Percentiles rank a stretch among this genome's conserved stretches.
These are phyloP conservation scores for Bryopsis sp. DNA, from an alignment of 139 green algal genomes.

Conservation along the genomic window DNA sequence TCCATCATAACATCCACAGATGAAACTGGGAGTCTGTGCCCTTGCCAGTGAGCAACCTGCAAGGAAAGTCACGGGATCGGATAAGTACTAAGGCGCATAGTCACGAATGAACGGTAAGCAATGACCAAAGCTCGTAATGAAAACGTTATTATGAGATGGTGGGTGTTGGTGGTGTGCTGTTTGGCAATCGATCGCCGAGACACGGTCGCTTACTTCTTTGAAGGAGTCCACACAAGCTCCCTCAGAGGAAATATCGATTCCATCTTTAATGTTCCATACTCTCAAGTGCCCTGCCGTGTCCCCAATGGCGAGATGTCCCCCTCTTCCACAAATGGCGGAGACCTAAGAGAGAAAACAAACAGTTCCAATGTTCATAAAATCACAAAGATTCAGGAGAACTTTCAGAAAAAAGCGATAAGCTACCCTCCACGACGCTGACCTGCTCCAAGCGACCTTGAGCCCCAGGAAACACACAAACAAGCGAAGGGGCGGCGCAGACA, in stretches of 20 bases:
- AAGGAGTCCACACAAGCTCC: slow-evolving; percentile 37
- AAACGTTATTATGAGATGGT: neutral
- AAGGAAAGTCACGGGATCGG: neutral
- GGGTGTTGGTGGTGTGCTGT: no score
- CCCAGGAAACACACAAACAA: neutral
- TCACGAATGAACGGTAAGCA: no score
- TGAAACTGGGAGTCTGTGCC: slow-evolving; percentile 30
- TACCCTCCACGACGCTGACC: neutral
- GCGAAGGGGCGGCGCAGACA: slow-evolving; percentile 20
- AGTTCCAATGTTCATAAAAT: no score
- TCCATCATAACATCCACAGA: slow-evolving; percentile 32
- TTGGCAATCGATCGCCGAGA: no score
- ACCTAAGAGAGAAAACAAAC: slow-evolving; percentile 1
- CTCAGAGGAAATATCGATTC: slow-evolving; percentile 29
- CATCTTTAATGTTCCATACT: slow-evolving; percentile 44
- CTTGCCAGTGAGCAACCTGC: slow-evolving; percentile 41
- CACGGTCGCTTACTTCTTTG: slow-evolving; percentile 32
- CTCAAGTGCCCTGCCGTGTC: slow-evolving; percentile 59
- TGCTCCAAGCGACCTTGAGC: slow-evolving; percentile 4
- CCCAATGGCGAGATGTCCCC: slow-evolving; percentile 32
- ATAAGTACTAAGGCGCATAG: neutral
- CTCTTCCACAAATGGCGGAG: neutral
- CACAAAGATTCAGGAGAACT: no score
- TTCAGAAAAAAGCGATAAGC: no score
- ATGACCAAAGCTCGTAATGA: no score